phyloP scores from a whole-genome alignment of 2,329 filamentous ascomycete species.

The Trichoderma arundinaceum region DNA sequence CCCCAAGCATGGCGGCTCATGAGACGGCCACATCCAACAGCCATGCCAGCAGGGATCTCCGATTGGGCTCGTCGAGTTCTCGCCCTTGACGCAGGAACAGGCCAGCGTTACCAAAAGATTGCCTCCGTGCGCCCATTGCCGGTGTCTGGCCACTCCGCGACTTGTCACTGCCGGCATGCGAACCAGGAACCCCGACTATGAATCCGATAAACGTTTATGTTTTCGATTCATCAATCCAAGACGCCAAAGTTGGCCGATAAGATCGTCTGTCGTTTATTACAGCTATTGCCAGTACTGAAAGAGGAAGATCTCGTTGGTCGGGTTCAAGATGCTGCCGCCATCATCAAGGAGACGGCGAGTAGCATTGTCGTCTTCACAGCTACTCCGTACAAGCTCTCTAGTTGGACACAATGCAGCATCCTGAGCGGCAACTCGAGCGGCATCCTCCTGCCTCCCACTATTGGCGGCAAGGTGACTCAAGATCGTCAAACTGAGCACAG shows the following conservation, averaged over 20 bases:
- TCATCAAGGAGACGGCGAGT: neutral
- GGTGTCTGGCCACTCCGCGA: constrained; percentile 15
- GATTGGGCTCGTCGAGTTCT: constrained; percentile 14
- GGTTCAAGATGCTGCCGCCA: neutral
- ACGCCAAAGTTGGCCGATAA: constrained; percentile 11
- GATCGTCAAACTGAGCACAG: neutral
- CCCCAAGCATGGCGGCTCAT: constrained; percentile 28
- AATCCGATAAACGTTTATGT: constrained; percentile 28
- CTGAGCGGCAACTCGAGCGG: neutral
- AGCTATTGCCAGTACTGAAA: neutral
- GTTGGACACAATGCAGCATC: neutral
- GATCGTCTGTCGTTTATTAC: neutral
- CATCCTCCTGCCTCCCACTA: neutral
- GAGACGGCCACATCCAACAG: constrained; percentile 30
- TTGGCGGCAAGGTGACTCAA: neutral
- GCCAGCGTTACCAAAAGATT: constrained; percentile 11
- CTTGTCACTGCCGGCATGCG: constrained; percentile 24
- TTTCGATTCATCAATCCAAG: constrained; percentile 24
- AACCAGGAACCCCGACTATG: constrained; percentile 21
- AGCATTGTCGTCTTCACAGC: neutral
- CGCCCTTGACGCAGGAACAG: constrained; percentile 21
- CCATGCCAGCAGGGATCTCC: constrained; percentile 11
- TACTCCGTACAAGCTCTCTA: neutral
- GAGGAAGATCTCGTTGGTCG: neutral
- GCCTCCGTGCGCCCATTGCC: constrained; percentile 18